Conservation (phyloP, 164 flowering plant species). For the Tetracentron sinense region DNA sequence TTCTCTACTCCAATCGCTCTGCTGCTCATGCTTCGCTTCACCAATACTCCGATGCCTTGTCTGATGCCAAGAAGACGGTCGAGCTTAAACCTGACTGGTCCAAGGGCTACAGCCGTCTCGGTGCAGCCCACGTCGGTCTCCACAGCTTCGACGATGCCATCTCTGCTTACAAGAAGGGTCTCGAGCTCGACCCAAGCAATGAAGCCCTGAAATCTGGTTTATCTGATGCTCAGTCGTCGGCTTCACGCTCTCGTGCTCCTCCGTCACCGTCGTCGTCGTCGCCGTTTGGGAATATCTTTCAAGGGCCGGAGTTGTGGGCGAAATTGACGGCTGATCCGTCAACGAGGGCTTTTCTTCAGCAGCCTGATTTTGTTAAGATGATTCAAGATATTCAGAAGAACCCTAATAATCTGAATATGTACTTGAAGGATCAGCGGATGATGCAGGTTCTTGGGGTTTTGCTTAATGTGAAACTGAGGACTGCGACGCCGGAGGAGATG, state of each 20-base stretch:
- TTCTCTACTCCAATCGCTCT: constrained; percentile 95
- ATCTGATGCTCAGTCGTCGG: constrained; percentile 62
- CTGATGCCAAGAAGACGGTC: constrained; percentile 83
- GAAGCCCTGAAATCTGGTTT: constrained; percentile 76
- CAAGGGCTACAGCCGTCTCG: constrained; percentile 88
- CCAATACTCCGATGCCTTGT: constrained; percentile 56
- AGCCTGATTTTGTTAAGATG: constrained; percentile 83
- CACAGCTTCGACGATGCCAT: constrained; percentile 49
- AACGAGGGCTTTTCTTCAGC: constrained; percentile 60
- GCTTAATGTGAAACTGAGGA: constrained; percentile 41
- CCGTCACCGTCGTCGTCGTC: constrained; percentile 19
- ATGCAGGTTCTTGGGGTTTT: constrained; percentile 64
- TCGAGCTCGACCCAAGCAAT: constrained; percentile 76
- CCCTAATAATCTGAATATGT: constrained; percentile 59
- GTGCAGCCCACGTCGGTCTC: constrained; percentile 76
- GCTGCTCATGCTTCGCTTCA: constrained; percentile 86
- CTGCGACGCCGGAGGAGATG: constrained; percentile 22
- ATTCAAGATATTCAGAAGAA: constrained; percentile 86
- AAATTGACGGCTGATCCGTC: constrained; percentile 78
- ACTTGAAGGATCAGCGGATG: constrained; percentile 66
- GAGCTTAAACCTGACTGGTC: constrained; percentile 85
- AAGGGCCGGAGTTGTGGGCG: constrained; percentile 92
- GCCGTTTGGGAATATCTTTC: constrained; percentile 73
- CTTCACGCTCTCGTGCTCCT: constrained; percentile 27
- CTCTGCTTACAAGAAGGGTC: constrained; percentile 67